These are phyloP conservation scores for Ophiostoma fasciatum DNA, from an alignment of 2,329 filamentous ascomycete genomes.

Conservation along the genomic window DNA sequence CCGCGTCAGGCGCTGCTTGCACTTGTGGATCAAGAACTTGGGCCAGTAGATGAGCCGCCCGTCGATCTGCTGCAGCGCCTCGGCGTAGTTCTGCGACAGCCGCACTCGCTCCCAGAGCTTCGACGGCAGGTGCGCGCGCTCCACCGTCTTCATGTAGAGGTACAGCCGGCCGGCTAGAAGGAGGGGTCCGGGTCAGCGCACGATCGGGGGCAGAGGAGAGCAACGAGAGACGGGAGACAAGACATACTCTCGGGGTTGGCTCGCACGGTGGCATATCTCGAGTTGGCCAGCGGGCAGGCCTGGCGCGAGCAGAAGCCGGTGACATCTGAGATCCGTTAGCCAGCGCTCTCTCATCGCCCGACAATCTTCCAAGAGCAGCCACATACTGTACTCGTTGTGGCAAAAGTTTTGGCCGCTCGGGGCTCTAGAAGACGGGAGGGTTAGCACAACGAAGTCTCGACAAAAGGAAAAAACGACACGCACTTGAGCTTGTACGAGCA, in stretches of 20 bases:
- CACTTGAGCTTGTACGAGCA: conserved; percentile 92
- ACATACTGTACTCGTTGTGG: conserved; percentile 72
- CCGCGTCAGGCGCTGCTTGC: conserved; percentile 81
- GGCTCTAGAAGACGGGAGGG: conserved; percentile 14
- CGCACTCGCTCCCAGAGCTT: conserved; percentile 94
- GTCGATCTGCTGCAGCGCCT: conserved; percentile 78
- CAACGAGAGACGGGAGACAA: not conserved
- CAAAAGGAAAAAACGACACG: conserved; percentile 15
- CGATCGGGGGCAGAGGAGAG: not conserved
- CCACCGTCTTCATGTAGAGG: conserved; percentile 92
- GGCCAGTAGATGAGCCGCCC: conserved; percentile 83
- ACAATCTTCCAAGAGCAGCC: not conserved
- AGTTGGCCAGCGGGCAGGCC: conserved; percentile 82
- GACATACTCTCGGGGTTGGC: conserved; percentile 43
- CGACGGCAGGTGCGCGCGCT: conserved; percentile 73
- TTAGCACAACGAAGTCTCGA: conserved; percentile 1
- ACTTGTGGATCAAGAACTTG: conserved; percentile 78
- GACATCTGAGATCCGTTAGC: too few relatives aligned
- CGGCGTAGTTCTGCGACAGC: conserved; percentile 77
- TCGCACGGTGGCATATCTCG: conserved; percentile 81
- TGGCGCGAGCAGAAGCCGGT: conserved; percentile 42
- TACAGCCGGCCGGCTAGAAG: conserved; percentile 49
- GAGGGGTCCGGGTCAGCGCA: not conserved
- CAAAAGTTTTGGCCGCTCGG: conserved; percentile 87
- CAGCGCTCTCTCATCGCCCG: too few relatives aligned